Evolutionary conservation across 2,329 filamentous ascomycete genomes (phyloP).

Genomic region (Clonostachys byssicola): DNA sequence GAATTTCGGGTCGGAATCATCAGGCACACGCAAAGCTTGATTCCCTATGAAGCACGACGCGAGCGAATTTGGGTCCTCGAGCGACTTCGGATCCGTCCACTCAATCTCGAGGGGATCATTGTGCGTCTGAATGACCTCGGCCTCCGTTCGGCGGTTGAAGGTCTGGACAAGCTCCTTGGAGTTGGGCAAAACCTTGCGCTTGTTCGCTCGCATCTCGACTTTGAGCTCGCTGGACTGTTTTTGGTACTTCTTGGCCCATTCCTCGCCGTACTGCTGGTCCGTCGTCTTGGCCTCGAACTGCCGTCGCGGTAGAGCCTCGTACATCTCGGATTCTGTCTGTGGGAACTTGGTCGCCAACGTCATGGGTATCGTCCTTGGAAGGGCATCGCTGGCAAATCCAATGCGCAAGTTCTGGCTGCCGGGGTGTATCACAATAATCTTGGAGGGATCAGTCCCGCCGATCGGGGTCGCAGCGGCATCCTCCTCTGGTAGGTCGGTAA

Average conservation of each 20-base stretch:
- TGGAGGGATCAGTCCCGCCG: slow-evolving; percentile 71
- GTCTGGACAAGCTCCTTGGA: slow-evolving; percentile 94
- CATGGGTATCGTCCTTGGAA: slow-evolving; percentile 94
- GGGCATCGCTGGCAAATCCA: slow-evolving; percentile 89
- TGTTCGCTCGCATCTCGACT: slow-evolving; percentile 85
- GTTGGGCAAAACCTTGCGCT: slow-evolving; percentile 93
- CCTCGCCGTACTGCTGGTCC: slow-evolving; percentile 85
- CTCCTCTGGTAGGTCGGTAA: slow-evolving; percentile 55
- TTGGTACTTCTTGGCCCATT: slow-evolving; percentile 70
- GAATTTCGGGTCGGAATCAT: slow-evolving; percentile 84
- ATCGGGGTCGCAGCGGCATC: slow-evolving; percentile 48
- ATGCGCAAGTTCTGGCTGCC: slow-evolving; percentile 95
- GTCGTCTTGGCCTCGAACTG: slow-evolving; percentile 58
- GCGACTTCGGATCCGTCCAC: slow-evolving; percentile 78
- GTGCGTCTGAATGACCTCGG: slow-evolving; percentile 87
- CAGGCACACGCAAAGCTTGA: slow-evolving; percentile 80
- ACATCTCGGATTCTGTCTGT: slow-evolving; percentile 78
- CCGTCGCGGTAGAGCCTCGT: slow-evolving; percentile 71
- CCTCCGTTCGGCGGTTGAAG: slow-evolving; percentile 80
- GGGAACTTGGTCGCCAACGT: slow-evolving; percentile 76
- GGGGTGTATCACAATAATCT: slow-evolving; percentile 90
- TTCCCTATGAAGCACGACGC: slow-evolving; percentile 73
- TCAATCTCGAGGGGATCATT: slow-evolving; percentile 93
- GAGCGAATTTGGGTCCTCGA: slow-evolving; percentile 59
- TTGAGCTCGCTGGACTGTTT: slow-evolving; percentile 86